phyloP scores from a whole-genome alignment of 495 filamentous ascomycete species.

The Lophiotrema nucula region DNA sequence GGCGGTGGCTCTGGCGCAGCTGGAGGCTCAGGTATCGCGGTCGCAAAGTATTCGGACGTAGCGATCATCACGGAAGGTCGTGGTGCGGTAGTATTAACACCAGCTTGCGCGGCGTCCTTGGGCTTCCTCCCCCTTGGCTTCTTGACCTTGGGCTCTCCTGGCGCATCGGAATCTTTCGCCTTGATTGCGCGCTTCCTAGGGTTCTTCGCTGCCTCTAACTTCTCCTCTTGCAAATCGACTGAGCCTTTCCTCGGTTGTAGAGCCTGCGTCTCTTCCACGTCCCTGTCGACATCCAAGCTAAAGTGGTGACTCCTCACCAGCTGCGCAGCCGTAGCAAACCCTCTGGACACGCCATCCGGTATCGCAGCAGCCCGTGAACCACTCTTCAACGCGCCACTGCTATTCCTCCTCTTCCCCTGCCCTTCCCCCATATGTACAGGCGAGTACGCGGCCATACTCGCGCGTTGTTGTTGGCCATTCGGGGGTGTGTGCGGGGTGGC shows the following conservation, averaged over 20 bases:
- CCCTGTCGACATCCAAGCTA: conserved; percentile 5
- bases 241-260: too few relatives aligned
- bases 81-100: too few relatives aligned
- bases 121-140: conserved; percentile 19
- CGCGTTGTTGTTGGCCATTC: conserved; percentile 21
- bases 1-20: neutral
- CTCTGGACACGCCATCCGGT: conserved; percentile 23
- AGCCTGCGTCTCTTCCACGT: too few relatives aligned
- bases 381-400: conserved; percentile 19
- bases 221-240: too few relatives aligned
- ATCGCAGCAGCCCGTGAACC: conserved; percentile 20
- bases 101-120: neutral
- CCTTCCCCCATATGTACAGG: conserved; percentile 12
- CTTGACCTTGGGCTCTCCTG: conserved; percentile 11
- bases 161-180: neutral
- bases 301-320: conserved; percentile 20
- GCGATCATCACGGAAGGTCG: too few relatives aligned
- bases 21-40: neutral
- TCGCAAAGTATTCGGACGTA: too few relatives aligned
- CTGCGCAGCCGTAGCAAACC: conserved; percentile 27
- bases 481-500: conserved; percentile 14
- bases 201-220: conserved; percentile 2
- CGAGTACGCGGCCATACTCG: conserved; percentile 10
- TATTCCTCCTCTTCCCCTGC: neutral
- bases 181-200: conserved; percentile 7